Percentiles rank a stretch among this genome's conserved stretches.
Evolutionary conservation across 768 basidiomycete species (phyloP).

Genomic region (Suillus lakei): DNA sequence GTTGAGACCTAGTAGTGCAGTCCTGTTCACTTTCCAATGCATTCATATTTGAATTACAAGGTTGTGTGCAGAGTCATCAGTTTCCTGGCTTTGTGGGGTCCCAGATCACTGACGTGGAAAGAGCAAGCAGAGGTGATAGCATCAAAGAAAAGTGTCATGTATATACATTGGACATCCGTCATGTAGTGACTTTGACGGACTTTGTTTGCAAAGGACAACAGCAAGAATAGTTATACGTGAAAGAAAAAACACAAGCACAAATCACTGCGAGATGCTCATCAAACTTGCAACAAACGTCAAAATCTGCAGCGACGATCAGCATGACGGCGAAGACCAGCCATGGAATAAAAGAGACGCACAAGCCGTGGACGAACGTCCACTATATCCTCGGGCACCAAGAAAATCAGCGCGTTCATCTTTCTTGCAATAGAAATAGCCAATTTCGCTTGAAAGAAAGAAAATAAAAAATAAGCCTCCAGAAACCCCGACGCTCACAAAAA

Average conservation of each 20-base stretch:
- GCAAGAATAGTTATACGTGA: slow-evolving; percentile 1
- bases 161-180: too few relatives aligned
- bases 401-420: slow-evolving; percentile 95
- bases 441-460: slow-evolving; percentile 66
- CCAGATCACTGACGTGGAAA: neutral
- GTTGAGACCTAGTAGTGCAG: slow-evolving; percentile 14
- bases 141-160: neutral
- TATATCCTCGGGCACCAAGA: slow-evolving; percentile 96
- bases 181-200: neutral
- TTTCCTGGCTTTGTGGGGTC: neutral
- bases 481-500: slow-evolving; percentile 10
- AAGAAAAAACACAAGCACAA: neutral
- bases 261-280: slow-evolving; percentile 69
- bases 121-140: neutral
- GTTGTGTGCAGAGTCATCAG: neutral
- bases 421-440: slow-evolving; percentile 98
- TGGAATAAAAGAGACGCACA: slow-evolving; percentile 50
- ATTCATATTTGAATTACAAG: neutral
- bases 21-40: neutral
- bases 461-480: slow-evolving; percentile 3
- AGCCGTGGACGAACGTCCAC: slow-evolving; percentile 91
- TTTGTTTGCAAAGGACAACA: neutral
- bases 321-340: neutral
- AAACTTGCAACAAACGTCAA: slow-evolving; percentile 95
- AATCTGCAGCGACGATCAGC: slow-evolving; percentile 55